phyloP scores from a whole-genome alignment of 2,329 filamentous ascomycete species.

The Arachnopeziza araneosa region DNA sequence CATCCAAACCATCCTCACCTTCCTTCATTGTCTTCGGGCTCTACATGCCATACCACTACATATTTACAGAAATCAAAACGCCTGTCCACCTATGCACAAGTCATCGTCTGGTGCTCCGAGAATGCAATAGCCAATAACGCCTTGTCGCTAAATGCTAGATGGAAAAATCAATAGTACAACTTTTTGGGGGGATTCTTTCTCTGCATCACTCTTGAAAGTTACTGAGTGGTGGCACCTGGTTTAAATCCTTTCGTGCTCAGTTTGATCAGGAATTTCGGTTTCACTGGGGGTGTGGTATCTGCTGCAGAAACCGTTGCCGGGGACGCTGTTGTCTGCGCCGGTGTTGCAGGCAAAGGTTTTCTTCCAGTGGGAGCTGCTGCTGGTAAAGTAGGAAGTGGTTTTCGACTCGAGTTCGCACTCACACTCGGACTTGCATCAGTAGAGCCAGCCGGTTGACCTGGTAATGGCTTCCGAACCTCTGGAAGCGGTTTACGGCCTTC shows the following conservation, averaged over 20 bases:
- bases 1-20: neutral
- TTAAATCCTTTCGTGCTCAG: constrained; percentile 5
- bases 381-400: constrained; percentile 8
- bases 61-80: neutral
- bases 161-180: constrained; percentile 1
- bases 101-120: neutral
- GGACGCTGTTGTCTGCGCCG: neutral
- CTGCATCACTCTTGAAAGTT: neutral
- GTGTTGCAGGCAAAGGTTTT: constrained; percentile 12
- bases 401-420: constrained; percentile 6
- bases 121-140: constrained; percentile 7
- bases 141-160: constrained; percentile 26
- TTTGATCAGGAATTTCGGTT: constrained; percentile 2
- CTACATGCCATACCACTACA: neutral
- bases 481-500: constrained; percentile 17
- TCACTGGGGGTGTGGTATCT: constrained; percentile 7
- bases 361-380: neutral
- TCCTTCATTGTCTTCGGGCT: neutral
- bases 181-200: neutral
- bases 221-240: neutral
- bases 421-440: neutral
- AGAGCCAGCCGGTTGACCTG: constrained; percentile 1
- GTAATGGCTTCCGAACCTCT: constrained; percentile 12
- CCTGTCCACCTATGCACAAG: neutral
- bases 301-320: neutral